Evolutionary conservation across 1,284 basidiomycete species (phyloP).

Genomic region (Psilocybe mexicana): DNA sequence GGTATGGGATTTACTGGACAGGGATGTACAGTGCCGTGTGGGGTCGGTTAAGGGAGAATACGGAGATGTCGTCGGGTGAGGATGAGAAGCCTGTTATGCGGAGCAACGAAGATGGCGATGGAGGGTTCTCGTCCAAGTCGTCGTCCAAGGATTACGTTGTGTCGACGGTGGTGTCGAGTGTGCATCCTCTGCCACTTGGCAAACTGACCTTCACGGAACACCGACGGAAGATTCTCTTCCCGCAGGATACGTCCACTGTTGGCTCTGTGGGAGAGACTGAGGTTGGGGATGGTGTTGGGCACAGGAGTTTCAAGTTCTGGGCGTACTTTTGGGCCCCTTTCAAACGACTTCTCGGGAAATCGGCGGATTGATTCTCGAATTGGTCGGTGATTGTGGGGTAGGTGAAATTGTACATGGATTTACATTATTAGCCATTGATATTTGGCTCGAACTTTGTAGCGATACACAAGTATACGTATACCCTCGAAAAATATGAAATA

Average conservation of each 20-base stretch:
- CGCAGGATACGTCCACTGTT: conserved; percentile 14
- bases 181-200: conserved; percentile 24
- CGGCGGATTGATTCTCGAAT: not conserved
- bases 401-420: too few species aligned
- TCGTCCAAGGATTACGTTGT: conserved; percentile 20
- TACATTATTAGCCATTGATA: too few species aligned
- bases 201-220: conserved; percentile 28
- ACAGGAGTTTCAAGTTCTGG: conserved; percentile 13
- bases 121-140: conserved; percentile 20
- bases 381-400: too few species aligned
- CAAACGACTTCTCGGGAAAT: conserved; percentile 14
- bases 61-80: not conserved
- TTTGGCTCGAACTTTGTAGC: too few species aligned
- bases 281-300: not conserved
- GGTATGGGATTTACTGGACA: conserved; percentile 34
- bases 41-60: conserved; percentile 21
- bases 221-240: conserved; percentile 26
- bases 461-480: too few species aligned
- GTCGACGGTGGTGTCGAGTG: conserved; percentile 22
- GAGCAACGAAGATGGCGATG: conserved; percentile 1
- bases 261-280: not conserved
- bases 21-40: conserved; percentile 27
- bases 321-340: conserved; percentile 14
- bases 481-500: too few species aligned
- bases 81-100: not conserved